Evolutionary conservation across 129 eudicot species (phyloP).

Genomic region (Ambrosia trifida): DNA sequence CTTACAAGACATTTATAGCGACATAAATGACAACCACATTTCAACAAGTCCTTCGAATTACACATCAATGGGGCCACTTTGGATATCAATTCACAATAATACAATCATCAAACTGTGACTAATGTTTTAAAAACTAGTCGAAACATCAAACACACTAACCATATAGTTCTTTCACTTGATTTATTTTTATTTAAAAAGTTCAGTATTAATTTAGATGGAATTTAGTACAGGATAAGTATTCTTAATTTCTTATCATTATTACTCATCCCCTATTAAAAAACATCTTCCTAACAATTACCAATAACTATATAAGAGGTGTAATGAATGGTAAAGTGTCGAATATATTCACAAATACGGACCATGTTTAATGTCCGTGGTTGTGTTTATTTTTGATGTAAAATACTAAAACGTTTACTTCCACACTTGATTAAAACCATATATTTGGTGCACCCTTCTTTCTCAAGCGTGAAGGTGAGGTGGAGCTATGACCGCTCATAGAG

Average conservation of each 20-base stretch:
- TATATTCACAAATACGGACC: no score
- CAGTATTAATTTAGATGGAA: background rate
- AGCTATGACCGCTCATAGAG: no score
- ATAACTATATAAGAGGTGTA: no score
- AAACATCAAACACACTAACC: background rate
- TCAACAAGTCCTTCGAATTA: background rate
- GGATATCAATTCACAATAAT: background rate
- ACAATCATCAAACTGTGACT: background rate
- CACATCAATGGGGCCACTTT: conserved; percentile 1
- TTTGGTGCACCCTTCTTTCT: no score
- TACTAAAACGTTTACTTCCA: no score
- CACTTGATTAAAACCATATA: no score
- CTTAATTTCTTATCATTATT: background rate
- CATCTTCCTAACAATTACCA: background rate
- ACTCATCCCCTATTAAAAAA: background rate
- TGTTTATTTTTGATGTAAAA: no score
- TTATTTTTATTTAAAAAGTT: background rate
- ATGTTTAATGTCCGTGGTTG: no score
- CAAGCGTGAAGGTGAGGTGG: no score
- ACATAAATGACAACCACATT: conserved; percentile 14
- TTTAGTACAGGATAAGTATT: background rate
- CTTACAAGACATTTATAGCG: background rate
- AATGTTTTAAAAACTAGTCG: background rate
- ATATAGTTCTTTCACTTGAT: background rate
- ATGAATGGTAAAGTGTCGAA: no score